Base-by-base conservation (phyloP, 2,329 filamentous ascomycete species). In the Fusarium acutatum region DNA sequence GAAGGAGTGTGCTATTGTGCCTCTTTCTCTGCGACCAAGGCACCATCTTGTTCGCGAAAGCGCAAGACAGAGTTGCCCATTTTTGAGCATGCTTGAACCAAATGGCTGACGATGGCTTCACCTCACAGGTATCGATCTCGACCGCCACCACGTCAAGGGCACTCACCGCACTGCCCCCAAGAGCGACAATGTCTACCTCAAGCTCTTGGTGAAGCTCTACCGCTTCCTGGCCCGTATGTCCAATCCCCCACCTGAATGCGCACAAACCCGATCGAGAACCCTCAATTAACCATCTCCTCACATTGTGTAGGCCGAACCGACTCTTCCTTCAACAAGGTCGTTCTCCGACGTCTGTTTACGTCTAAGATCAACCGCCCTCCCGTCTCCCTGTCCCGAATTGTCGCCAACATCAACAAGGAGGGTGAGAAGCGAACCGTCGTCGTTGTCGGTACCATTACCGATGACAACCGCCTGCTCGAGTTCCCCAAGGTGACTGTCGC, bases 141-240 rank as follows among this genome's bases (percentile, higher is more conserved):
- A 91, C 85, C 86, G 86, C 80, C 90, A 92, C 86, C 91, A 93
- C 85, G 88, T 91, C 82, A 89, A 89, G 83, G 86, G 83, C 83
- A 91, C 90, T 78, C 95, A 97, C 90, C 94, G 95, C 86, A 94
- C 93, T 91, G 94, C 94, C 80, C 94, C 95, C 83, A 98, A 98
- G 93, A 97, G 93, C 89, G 94, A 97, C 89, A 97, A 98, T 90
- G 94, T 96, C 83, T 97, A 98, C 88, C 90, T 97, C 81, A 96
- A 96, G 91, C 91, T 98, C 84, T 89, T 98, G 85, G 95, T 98
- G 87, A 98, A 98, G 93, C 93, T 97, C 63, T 97, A 97, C 90
- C 93, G 94, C 89, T 97, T 97, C 91, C 88, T 97, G 85, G 92
- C 94, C 83, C 94, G 95, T 97, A 94, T 87, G 92, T 92, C 73